These are phyloP conservation scores for Erysimum cheiri DNA, from an alignment of 441 rosid genomes.

Conservation along the genomic window DNA sequence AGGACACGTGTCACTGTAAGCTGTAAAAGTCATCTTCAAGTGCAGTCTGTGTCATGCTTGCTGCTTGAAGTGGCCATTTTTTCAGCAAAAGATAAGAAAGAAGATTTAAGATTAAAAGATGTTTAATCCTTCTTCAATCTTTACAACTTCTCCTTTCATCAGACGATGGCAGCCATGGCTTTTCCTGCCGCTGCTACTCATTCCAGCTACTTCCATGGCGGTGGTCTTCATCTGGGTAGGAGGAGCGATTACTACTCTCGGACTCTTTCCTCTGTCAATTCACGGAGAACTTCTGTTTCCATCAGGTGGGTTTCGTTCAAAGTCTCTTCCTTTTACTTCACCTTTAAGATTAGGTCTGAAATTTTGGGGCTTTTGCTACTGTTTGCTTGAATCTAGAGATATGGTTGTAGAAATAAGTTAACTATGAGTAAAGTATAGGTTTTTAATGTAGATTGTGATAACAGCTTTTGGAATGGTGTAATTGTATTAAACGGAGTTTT, in stretches of 20 bases:
- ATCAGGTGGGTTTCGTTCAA: constrained; percentile 39
- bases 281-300: constrained; percentile 46
- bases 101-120: background rate
- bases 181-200: constrained; percentile 35
- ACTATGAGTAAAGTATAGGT: background rate
- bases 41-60: constrained; percentile 22
- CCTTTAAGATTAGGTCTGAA: constrained; percentile 10
- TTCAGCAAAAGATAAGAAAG: constrained; percentile 12
- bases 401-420: background rate
- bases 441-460: constrained; percentile 12
- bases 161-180: constrained; percentile 30
- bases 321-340: constrained; percentile 29
- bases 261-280: constrained; percentile 16
- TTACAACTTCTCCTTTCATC: background rate
- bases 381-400: constrained; percentile 16
- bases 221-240: constrained; percentile 28
- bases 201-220: constrained; percentile 39
- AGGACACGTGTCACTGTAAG: constrained; percentile 27
- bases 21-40: background rate
- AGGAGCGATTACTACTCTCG: constrained; percentile 42
- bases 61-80: constrained; percentile 22
- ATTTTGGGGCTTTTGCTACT: background rate
- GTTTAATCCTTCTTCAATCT: constrained; percentile 3
- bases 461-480: background rate
- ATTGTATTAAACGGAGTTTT: constrained; percentile 22